Percentiles rank a stretch among this genome's conserved stretches.
These are phyloP conservation scores for Parathielavia appendiculata DNA, from an alignment of 495 filamentous ascomycete genomes.

Conservation along the genomic window DNA sequence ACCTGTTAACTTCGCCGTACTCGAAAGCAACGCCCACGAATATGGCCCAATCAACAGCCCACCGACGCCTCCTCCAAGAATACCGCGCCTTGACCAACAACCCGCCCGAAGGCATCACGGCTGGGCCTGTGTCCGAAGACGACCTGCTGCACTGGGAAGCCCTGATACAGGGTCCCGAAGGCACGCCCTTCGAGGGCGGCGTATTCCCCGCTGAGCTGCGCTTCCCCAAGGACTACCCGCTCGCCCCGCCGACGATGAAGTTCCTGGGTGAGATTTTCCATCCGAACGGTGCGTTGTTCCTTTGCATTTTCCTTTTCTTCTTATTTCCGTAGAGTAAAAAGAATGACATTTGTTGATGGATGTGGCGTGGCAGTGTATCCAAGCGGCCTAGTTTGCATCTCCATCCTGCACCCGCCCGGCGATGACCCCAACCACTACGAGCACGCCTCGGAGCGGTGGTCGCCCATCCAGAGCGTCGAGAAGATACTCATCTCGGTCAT, in stretches of 20 bases:
- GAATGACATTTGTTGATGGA: not conserved
- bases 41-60: conserved; percentile 67
- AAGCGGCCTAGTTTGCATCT: conserved; percentile 90
- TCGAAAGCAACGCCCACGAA: not conserved
- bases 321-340: not conserved
- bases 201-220: conserved; percentile 89
- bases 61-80: conserved; percentile 94
- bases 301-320: not conserved
- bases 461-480: conserved; percentile 93
- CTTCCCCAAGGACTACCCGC: conserved; percentile 94
- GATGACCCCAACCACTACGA: conserved; percentile 99
- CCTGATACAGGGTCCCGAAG: conserved; percentile 89
- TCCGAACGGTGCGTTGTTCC: conserved; percentile 69
- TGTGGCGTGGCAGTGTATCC: conserved; percentile 65
- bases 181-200: conserved; percentile 91
- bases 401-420: conserved; percentile 95
- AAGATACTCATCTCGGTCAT: conserved; percentile 97
- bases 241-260: conserved; percentile 89
- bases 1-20: not conserved
- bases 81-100: conserved; percentile 73
- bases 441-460: conserved; percentile 91
- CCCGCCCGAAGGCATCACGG: conserved; percentile 89
- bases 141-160: conserved; percentile 97
- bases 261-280: conserved; percentile 92
- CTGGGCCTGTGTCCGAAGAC: conserved; percentile 88